These are phyloP conservation scores for Drechslerella dactyloides DNA, from an alignment of 2,329 filamentous ascomycete genomes.

Conservation along the genomic window DNA sequence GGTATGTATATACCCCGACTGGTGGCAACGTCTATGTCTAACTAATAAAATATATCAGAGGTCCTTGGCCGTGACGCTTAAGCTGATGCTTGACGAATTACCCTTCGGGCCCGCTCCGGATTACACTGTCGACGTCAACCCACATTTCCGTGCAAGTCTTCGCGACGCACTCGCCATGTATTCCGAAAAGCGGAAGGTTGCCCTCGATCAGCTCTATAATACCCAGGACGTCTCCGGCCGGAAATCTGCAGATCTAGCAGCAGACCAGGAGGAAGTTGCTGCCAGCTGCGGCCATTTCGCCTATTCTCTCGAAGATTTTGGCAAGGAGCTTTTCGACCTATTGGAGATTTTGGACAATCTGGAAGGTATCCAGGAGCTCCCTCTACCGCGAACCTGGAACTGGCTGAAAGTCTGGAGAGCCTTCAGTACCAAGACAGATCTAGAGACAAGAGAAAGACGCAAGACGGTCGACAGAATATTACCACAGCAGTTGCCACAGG, in stretches of 20 bases:
- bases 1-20: slow-evolving; percentile 58
- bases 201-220: slow-evolving; percentile 79
- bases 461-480: slow-evolving; percentile 32
- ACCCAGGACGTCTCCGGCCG: slow-evolving; percentile 72
- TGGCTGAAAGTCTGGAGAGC: slow-evolving; percentile 81
- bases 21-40: neutral
- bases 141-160: slow-evolving; percentile 79
- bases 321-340: slow-evolving; percentile 84
- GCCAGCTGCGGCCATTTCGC: slow-evolving; percentile 98
- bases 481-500: slow-evolving; percentile 40
- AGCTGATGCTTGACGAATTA: slow-evolving; percentile 84
- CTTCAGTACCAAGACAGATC: slow-evolving; percentile 37
- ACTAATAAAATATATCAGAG: slow-evolving; percentile 63
- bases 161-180: slow-evolving; percentile 81
- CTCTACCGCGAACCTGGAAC: slow-evolving; percentile 72
- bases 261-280: slow-evolving; percentile 94
- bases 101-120: slow-evolving; percentile 75
- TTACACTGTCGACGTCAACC: slow-evolving; percentile 75
- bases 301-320: slow-evolving; percentile 87
- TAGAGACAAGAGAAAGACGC: slow-evolving; percentile 17
- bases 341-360: slow-evolving; percentile 84
- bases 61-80: slow-evolving; percentile 88
- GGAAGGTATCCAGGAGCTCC: slow-evolving; percentile 71
- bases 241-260: slow-evolving; percentile 76
- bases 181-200: slow-evolving; percentile 74